Conservation (phyloP, 768 basidiomycete species). For the Boletus vinaceobasis region DNA sequence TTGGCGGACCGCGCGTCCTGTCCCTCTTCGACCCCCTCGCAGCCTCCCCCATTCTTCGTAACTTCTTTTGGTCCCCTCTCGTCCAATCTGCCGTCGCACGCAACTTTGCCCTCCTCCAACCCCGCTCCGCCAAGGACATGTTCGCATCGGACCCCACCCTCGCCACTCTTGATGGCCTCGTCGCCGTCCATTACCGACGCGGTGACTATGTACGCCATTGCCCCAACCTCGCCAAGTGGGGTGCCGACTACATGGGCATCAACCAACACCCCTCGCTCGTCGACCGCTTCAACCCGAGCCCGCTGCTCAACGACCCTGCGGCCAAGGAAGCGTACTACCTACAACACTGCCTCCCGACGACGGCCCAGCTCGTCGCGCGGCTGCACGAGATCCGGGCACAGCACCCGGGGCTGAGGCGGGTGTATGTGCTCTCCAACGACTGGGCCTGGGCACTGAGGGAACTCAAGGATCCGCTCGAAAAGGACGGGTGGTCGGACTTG, state of each 20-base stretch:
- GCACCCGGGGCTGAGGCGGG: conserved; percentile 28
- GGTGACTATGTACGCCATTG: conserved; percentile 63
- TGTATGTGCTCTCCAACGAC: conserved; percentile 52
- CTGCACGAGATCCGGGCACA: conserved; percentile 36
- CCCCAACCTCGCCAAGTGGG: conserved; percentile 45
- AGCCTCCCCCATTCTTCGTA: conserved; percentile 45
- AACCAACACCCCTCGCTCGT: conserved; percentile 40
- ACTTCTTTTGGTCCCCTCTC: conserved; percentile 55
- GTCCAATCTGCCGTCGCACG: conserved; percentile 48
- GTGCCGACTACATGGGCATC: conserved; percentile 46
- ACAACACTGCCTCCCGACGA: conserved; percentile 39
- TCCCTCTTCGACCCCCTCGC: conserved; percentile 42
- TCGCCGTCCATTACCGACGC: conserved; percentile 55
- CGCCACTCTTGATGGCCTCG: conserved; percentile 38
- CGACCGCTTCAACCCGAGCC: conserved; percentile 39
- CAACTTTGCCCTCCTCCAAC: conserved; percentile 43
- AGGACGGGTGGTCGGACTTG: conserved; percentile 52
- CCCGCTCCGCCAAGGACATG: conserved; percentile 26
- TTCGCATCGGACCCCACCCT: conserved; percentile 12
- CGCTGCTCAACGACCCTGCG: conserved; percentile 2
- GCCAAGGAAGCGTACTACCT: conserved; percentile 12
- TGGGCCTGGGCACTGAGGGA: conserved; percentile 42
- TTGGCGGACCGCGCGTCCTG: conserved; percentile 40
- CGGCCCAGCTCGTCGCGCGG: conserved; percentile 39
- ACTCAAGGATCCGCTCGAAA: conserved; percentile 35